Evolutionary conservation across 495 filamentous ascomycete species (phyloP), one percentile per base, ranked within the genome.

Genomic region (Podospora appendiculata): DNA sequence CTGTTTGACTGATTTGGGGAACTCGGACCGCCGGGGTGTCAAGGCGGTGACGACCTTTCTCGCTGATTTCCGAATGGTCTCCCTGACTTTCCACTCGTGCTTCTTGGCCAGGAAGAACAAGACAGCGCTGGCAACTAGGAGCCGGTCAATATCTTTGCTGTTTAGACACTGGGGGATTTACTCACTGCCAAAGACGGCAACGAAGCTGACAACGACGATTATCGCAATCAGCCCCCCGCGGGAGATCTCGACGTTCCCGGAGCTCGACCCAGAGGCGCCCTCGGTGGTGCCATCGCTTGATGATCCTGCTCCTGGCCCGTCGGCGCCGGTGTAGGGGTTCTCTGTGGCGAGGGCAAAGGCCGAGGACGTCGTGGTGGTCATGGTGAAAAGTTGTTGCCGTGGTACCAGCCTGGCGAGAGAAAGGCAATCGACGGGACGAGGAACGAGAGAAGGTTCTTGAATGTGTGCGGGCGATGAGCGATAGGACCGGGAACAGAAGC

Each of bases 181-280:
- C 76, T 60, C 55, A 79, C 80, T 78, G 58, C 82, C 83, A 50
- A 78, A 59, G 8, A 84, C 55, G 17, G 68, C 79, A 9, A 86
- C 78, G 18, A 78, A 53, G 3, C 76, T 73, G 17, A 82, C 80
- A 2, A 84, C 77, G 1, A 82, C 72, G 48, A 84, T 79, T 53
- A 87, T 82, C 14, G 81, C 82, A 41, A 80, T 72, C 50, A 87
- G 65, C 2, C 71, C 82, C 11, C 81, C 81, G 42, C 70, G 74
- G 8, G 81, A 83, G 34, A 87, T 58, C 25, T 64, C 65, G 55
- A 80, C 68, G 13, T 70, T 71, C 12, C 76, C 73, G n/a, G 68
- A 66, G 44, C 70, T 70, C 17, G 57, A 53, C 16, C 82, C 83
- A 32, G 73, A 66, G 12, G 81, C 82, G 32, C 82, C 83, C 13